A percentile compares a stretch with the other conserved stretches of the same genome.
These are phyloP conservation scores for Boletus chippewaensis DNA, from an alignment of 1,284 basidiomycete species.

Conservation along the genomic window DNA sequence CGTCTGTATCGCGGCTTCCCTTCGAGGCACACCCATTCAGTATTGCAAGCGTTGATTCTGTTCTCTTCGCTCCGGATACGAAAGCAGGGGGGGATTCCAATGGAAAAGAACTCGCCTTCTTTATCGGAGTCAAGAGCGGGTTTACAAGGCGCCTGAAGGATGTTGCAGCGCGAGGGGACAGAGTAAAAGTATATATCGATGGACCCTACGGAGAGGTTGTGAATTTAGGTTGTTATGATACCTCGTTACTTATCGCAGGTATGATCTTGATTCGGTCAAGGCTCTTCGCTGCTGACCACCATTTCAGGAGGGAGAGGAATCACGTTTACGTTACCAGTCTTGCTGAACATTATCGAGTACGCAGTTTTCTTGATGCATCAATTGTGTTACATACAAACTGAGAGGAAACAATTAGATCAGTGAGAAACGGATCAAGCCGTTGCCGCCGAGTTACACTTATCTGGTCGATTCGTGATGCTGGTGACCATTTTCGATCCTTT, in stretches of 20 bases:
- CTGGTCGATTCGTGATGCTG: conserved; percentile 34
- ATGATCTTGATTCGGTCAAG: background rate
- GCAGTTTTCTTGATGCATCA: background rate
- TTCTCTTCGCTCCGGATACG: conserved; percentile 7
- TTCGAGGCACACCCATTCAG: conserved; percentile 51
- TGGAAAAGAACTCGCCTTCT: conserved; percentile 39
- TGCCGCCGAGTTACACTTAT: conserved; percentile 29
- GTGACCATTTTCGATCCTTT: conserved; percentile 18
- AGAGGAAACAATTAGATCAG: conserved; percentile 18
- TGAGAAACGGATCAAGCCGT: conserved; percentile 17
- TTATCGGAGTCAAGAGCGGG: conserved; percentile 41
- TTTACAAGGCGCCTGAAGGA: conserved; percentile 34
- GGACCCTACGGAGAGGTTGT: conserved; percentile 38
- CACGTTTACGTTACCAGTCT: conserved; percentile 34
- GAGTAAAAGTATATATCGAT: conserved; percentile 34
- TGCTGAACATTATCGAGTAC: conserved; percentile 34
- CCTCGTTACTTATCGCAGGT: conserved; percentile 35
- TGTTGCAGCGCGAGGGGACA: conserved; percentile 19
- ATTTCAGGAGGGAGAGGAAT: conserved; percentile 35
- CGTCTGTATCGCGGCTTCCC: conserved; percentile 35
- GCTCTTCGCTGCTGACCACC: background rate
- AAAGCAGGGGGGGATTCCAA: conserved; percentile 8
- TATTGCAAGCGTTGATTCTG: conserved; percentile 38
- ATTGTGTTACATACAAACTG: background rate
- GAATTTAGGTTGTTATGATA: conserved; percentile 28